Conservation (phyloP, 2,329 filamentous ascomycete species). For the Gyromitra esculenta region DNA sequence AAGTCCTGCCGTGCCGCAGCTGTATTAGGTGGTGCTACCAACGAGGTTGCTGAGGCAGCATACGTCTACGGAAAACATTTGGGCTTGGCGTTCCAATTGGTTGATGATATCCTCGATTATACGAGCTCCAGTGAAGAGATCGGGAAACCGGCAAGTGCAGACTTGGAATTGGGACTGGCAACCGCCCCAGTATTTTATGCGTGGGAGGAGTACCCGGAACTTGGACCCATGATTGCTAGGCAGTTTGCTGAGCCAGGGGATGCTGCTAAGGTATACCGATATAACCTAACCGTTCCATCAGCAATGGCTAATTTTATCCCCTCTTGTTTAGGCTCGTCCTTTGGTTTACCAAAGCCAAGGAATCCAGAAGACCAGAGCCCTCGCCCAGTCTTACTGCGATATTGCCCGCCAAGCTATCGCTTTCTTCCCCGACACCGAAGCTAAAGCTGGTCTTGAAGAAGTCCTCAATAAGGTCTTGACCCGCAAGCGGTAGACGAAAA, state of each 20-base stretch:
- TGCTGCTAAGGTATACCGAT: conserved; percentile 75
- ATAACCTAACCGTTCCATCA: background rate
- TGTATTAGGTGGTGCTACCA: conserved; percentile 79
- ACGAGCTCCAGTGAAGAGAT: conserved; percentile 84
- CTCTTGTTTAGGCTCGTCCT: conserved; percentile 76
- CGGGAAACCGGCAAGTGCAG: conserved; percentile 93
- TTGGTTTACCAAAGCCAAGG: conserved; percentile 75
- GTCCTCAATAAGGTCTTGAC: conserved; percentile 79
- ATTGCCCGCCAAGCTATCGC: conserved; percentile 86
- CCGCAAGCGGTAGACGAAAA: conserved; percentile 51
- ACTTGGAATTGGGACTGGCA: conserved; percentile 89
- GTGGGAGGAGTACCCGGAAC: conserved; percentile 86
- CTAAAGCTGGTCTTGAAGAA: conserved; percentile 87
- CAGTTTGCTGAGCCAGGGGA: conserved; percentile 88
- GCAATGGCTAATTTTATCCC: background rate
- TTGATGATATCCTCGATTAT: conserved; percentile 98
- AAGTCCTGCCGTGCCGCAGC: conserved; percentile 94
- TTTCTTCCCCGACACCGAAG: conserved; percentile 89
- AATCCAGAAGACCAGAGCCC: conserved; percentile 86
- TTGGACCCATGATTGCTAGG: conserved; percentile 87
- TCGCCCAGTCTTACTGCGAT: conserved; percentile 90
- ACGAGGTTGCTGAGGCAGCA: conserved; percentile 84
- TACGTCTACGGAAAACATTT: conserved; percentile 94
- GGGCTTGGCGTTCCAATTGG: conserved; percentile 93
- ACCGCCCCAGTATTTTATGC: conserved; percentile 95